Evolutionary conservation across 768 basidiomycete species (phyloP), one percentile per base, ranked within the genome.

Genomic region (Pilatotrama ljubarskyi): DNA sequence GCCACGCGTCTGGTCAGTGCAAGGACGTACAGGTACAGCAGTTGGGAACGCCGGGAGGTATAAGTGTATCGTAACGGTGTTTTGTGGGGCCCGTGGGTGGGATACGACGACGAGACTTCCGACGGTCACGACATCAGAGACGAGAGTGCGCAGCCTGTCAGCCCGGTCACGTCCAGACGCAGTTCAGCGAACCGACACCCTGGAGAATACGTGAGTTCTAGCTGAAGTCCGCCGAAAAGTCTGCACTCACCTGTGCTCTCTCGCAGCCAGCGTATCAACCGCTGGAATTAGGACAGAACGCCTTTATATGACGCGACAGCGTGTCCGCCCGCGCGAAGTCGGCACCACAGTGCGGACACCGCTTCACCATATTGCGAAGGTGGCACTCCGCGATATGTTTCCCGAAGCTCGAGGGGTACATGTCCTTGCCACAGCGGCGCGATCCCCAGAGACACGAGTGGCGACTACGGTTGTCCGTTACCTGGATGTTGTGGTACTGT

Each of bases 331-430:
- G 59, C 20, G 61, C 63, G 38, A 66, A 66, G 50, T 59, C 58
- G 3, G 57, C 59, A 5, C 59, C 60, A 46, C 65, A 66, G 40
- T 62, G 43, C 3, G 51, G 55, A 40, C 65, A 66, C 26, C 50
- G 59, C 25, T 44, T 55, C 10, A 54, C 55, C 48, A 62, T 59
- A 40, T 61, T 58, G 24, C 63, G 52, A 14, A 66, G 60, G 38
- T 66, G 65, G 35, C 63, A 63, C 36, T 63, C 60, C 5, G 65
- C 62, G 44, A 66, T 64, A 36, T 66, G 65, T 55, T 66, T 66
- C 22, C 62, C 65, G 25, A 56, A 62, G 49, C 59, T 59, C 7
- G 59, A 61, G 15, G 60, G 55, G 58, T 52, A 64, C 65, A 66
- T 66, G 17, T 64, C 62, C 44, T 63, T 63, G 26, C 43, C 37